Conservation (phyloP, 257 asterid genomes). For the Schizonepeta tenuifolia region DNA sequence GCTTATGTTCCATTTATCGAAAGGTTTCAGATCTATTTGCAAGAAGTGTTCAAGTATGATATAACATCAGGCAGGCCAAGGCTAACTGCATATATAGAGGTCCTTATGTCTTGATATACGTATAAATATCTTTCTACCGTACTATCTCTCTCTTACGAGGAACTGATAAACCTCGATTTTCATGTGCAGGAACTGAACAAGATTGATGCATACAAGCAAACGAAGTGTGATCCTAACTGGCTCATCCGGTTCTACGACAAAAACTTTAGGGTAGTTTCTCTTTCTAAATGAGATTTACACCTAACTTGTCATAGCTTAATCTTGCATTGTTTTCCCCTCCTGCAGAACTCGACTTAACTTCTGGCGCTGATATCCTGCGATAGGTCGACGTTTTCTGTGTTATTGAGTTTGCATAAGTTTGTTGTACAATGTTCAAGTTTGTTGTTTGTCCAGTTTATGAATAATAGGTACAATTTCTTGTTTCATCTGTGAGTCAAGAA, state of each 20-base stretch:
- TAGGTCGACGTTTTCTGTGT: not conserved
- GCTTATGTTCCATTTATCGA: slow-evolving; percentile 66
- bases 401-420: not conserved
- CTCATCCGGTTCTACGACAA: slow-evolving; percentile 43
- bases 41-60: slow-evolving; percentile 49
- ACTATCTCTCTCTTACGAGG: not conserved
- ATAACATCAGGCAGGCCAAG: slow-evolving; percentile 63
- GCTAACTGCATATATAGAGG: slow-evolving; percentile 59
- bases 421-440: not conserved
- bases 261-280: slow-evolving; percentile 43
- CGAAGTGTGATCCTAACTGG: slow-evolving; percentile 54
- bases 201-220: slow-evolving; percentile 63
- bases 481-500: not conserved
- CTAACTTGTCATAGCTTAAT: not conserved
- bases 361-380: not conserved
- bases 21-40: slow-evolving; percentile 56
- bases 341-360: slow-evolving; percentile 27
- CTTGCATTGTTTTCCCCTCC: not conserved
- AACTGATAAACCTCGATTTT: not conserved
- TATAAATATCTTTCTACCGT: not conserved
- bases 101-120: slow-evolving; percentile 8
- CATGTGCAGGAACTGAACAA: slow-evolving; percentile 54
- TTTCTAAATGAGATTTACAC: not conserved
- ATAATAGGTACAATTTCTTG: no score
- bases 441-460: no score